Evolutionary conservation across 805 yeast genomes (phyloP), one percentile per base, ranked within the genome.

Genomic region (Suhomyces tanzawaensis): DNA sequence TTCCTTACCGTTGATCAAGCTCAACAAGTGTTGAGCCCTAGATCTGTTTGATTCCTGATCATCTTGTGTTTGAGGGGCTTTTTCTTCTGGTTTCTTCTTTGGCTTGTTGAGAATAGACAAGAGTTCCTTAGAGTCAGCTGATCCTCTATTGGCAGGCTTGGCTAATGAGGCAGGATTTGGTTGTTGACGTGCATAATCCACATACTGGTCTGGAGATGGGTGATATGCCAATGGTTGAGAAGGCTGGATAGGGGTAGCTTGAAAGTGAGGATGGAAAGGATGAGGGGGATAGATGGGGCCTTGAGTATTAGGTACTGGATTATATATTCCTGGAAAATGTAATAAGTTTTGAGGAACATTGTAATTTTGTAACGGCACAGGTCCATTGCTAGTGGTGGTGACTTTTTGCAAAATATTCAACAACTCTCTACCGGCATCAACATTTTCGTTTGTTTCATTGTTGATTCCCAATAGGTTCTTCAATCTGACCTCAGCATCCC

Each of bases 391-490:
- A 12, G 29, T 19, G 14, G 49, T 42, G 13, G 41, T 37, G 7
- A 64, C 65, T 11, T 67, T 66, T 44, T 68, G 72, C 42, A 85
- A 66, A 56, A 83, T 72, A 44, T 82, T 77, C 51, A 85, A 71
- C 40, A 85, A 58, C 37, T 82, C 91, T 69, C 91, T 80, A 23
- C 93, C 93, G 1, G 89, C 88, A 58, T 84, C 91, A 19, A 49
- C 50, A 33, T 58, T 57, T 26, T 42, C 53, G 58, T 56, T 40
- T 39, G 57, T 46, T 42, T 28, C 50, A 41, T 51, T 58, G 28
- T 73, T 72, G 29, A 85, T 66, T 29, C 88, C 89, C 51, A 85
- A 66, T 45, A 82, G 65, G 12, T 66, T 58, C 64, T 83, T 84
- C 69, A 85, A 71, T 55, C 76, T 79, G 12, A 69, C 55, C 51